These are phyloP conservation scores for Magnaporthiopsis poae DNA, from an alignment of 2,329 filamentous ascomycete genomes.

Conservation along the genomic window DNA sequence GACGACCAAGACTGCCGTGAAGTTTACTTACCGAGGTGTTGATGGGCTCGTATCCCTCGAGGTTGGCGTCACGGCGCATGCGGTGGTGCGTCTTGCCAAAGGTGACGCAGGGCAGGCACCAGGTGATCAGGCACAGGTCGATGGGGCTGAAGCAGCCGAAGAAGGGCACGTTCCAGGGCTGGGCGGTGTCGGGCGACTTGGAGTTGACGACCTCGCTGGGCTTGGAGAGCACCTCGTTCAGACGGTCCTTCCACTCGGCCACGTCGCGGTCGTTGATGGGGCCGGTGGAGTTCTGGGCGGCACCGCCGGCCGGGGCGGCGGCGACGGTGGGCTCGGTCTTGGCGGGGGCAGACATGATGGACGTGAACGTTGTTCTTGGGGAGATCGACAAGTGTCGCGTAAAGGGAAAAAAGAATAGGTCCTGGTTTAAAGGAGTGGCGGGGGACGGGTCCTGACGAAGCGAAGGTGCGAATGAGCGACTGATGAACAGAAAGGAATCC, in stretches of 20 bases:
- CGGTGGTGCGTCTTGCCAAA: conserved; percentile 41
- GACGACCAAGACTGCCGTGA: no score
- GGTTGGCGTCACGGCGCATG: conserved; percentile 28
- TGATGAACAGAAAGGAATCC: neutral
- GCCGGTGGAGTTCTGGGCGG: conserved; percentile 14
- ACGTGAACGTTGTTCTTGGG: neutral
- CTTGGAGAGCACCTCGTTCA: conserved; percentile 33
- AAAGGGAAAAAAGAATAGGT: neutral
- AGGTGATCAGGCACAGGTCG: conserved; percentile 34
- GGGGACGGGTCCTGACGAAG: neutral
- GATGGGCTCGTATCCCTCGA: conserved; percentile 35
- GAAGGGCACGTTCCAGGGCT: conserved; percentile 30
- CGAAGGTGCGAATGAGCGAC: neutral
- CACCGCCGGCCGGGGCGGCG: neutral
- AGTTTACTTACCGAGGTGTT: conserved; percentile 33
- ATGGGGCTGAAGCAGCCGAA: conserved; percentile 36
- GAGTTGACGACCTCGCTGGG: conserved; percentile 34
- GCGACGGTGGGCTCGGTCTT: neutral
- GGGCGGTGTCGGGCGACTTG: conserved; percentile 26
- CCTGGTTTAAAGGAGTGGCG: neutral
- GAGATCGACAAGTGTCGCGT: neutral
- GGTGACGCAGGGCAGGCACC: conserved; percentile 36
- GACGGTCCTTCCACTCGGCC: conserved; percentile 32
- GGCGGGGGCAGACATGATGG: conserved; percentile 10
- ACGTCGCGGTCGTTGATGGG: conserved; percentile 33